Base-by-base conservation (phyloP, 2,329 filamentous ascomycete species). In the Torrubiella hemipterigena region DNA sequence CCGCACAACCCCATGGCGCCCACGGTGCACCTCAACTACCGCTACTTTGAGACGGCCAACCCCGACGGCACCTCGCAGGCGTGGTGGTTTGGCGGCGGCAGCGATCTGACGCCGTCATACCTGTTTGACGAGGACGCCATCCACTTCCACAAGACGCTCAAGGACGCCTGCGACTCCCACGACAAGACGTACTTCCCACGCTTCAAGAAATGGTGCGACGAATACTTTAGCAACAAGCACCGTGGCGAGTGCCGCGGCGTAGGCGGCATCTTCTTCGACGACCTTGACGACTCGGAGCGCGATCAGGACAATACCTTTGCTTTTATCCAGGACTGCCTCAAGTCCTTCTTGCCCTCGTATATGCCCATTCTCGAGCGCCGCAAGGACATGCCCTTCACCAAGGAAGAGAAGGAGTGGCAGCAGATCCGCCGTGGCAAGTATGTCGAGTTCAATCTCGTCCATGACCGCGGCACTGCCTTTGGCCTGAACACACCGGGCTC, bases 71-170 rank as follows among this genome's bases (percentile, higher is more conserved):
- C 68, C 42, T 78, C 68, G 31, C 85, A 89, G 41, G 81, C 86
- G 7, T 98, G 91, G 89, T 98, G 91, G 91, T 98, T 94, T 48
- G 91, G 91, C 41, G 91, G 91, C 30, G 91, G 91, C 34, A 87
- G 84, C 32, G 91, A 98, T 56, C 60, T 98, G 43, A 98, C 91
- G 10, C 91, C 91, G 0, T 77, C 72, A 23, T 98, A 96, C 53
- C 73, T 98, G 19, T 96, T 94, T 58, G 89, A 95, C 45, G 91
- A 98, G 55, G 91, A 98, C 54, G 89, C 84, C 22, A 82, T 93
- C 35, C 89, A 95, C 57, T 98, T 98, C 71, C 91, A 98, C 67
- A 77, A 77, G 54, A 85, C 81, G 3, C 79, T 98, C 48, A 96
- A 95, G 60, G 76, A 85, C 27, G 81, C 81, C 13, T 98, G 91